Evolutionary conservation across 2,329 filamentous ascomycete species (phyloP).

Genomic region (Aspergillus sojae): DNA sequence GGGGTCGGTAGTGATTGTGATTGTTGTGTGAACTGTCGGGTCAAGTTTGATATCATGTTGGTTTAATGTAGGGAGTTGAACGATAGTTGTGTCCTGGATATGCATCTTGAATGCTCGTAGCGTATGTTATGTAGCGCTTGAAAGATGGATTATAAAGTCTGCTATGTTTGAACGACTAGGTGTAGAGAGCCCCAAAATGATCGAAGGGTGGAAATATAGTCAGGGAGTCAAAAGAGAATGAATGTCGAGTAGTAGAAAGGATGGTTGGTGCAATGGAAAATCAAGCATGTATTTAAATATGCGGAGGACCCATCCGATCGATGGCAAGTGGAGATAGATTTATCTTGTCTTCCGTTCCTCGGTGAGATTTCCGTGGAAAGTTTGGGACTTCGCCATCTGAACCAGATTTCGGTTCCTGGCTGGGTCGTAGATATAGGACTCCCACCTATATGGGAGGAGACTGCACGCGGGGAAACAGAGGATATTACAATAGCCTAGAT

Average conservation of each 20-base stretch:
- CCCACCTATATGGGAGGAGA: neutral
- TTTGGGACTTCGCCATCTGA: neutral
- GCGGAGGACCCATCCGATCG: neutral
- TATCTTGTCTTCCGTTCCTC: neutral
- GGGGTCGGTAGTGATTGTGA: conserved; percentile 7
- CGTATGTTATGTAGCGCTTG: neutral
- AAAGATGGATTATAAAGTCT: neutral
- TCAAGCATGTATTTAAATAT: neutral
- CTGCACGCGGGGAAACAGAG: too few relatives aligned
- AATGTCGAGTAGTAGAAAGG: neutral
- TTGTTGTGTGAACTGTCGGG: neutral
- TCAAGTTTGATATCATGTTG: neutral
- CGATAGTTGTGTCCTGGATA: neutral
- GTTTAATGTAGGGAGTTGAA: neutral
- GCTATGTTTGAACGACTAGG: neutral
- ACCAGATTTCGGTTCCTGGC: neutral
- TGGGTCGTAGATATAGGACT: neutral
- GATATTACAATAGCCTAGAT: neutral
- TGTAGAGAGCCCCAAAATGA: neutral
- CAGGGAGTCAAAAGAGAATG: neutral
- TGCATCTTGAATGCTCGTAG: neutral
- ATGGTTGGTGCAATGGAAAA: neutral
- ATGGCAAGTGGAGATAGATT: neutral
- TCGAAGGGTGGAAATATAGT: neutral
- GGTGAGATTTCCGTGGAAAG: neutral